phyloP scores from a whole-genome alignment of 345 rosid species.

The Eucalyptus pauciflora region DNA sequence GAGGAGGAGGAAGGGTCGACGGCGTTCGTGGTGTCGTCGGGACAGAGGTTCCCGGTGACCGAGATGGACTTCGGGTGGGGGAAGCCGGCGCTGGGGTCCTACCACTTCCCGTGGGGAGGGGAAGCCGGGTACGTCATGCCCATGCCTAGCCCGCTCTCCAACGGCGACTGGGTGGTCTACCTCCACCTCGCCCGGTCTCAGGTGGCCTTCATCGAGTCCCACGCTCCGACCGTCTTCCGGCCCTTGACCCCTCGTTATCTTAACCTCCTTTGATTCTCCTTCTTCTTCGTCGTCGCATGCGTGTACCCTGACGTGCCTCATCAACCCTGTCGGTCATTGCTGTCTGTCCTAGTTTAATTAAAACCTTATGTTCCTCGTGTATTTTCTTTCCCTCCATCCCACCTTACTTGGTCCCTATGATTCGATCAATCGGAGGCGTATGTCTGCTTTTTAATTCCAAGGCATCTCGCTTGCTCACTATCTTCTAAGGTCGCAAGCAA shows the following conservation, averaged over 20 bases:
- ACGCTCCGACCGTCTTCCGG: constrained; percentile 11
- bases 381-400: background rate
- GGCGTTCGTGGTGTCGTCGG: constrained; percentile 67
- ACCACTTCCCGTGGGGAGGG: constrained; percentile 52
- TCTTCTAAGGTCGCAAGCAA: background rate
- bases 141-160: constrained; percentile 32
- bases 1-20: constrained; percentile 25
- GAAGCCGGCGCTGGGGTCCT: constrained; percentile 34
- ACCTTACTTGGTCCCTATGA: background rate
- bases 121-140: constrained; percentile 55
- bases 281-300: background rate
- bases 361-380: background rate
- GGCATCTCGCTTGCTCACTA: background rate
- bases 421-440: background rate
- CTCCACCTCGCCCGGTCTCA: constrained; percentile 19
- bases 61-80: constrained; percentile 57
- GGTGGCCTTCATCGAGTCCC: constrained; percentile 11
- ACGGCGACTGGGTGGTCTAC: constrained; percentile 61
- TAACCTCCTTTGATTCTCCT: background rate
- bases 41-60: constrained; percentile 38
- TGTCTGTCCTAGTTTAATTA: background rate
- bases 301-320: background rate
- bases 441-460: background rate
- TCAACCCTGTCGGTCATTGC: background rate
- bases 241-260: constrained; percentile 22